Base-by-base conservation (phyloP, 2,329 filamentous ascomycete species). In the Didymella pomorum region DNA sequence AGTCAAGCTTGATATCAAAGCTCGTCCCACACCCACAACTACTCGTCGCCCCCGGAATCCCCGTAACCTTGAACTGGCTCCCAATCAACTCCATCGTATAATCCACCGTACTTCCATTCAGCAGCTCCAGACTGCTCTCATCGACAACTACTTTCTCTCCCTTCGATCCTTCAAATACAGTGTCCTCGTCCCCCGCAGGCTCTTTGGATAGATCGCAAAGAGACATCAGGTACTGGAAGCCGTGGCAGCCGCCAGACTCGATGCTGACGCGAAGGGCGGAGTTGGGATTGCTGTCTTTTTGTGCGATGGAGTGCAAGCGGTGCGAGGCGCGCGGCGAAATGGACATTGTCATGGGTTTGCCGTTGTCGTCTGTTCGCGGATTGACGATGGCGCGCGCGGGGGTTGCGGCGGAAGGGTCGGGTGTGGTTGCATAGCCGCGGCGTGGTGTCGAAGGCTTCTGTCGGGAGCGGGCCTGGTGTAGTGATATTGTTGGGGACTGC, bases 1-100 rank as follows among this genome's bases (percentile, higher is more conserved):
- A 58, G 16, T 58, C 56, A 56, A 76, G 56, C 58, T 93, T 92
- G 65, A 98, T 92, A 79, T 98, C 95, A 78, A 99, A 99, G 75
- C 94, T 98, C 16, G 94, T 97, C 8, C 95, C 95, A 78, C 95
- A 99, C 1, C 95, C 95, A 80, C 95, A 99, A 76, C 91, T 97
- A 78, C 93, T 98, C 57, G 90, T 92, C 4, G 95, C 95, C 39
- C 87, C 82, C 0, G 95, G 95, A 72, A 98, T 99, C 69, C 96
- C 93, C 60, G 92, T 89, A 71, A 99, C 93, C 83, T 96, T 97
- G 79, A 99, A 99, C 79, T 98, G 93, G 71, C 89, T 92, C 25
- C 90, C 90, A 72, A 97, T 97, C 79, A 99, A 81, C 81, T 98
- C 95, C 85, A 91, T 95, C 0, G 93, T 97, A 72, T 93, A 99